Base-by-base conservation (phyloP, 2,329 filamentous ascomycete species). In the Bertia moriformis region DNA sequence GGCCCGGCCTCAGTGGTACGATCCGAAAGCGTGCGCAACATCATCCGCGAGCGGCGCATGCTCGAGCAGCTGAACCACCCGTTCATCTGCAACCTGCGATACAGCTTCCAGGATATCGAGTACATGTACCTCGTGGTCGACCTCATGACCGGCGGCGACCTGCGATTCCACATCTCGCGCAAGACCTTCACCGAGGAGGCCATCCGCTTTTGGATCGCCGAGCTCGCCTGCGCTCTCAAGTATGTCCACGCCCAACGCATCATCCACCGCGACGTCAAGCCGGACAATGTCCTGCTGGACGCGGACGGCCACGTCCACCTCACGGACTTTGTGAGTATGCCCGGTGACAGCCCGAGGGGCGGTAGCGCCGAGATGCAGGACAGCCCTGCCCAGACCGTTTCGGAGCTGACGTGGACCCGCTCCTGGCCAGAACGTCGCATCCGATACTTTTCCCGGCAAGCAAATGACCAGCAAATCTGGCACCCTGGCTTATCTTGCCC, bases 71-170 rank as follows among this genome's bases (percentile, higher is more conserved):
- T 98, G 51, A 95, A 94, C 57, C 91, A 98, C 54, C 87, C 89
- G 18, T 98, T 96, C 59, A 83, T 98, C 49, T 96, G 89, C 67
- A 98, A 98, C 60, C 66, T 98, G 67, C 83, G 91, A 52, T 98
- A 96, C 65, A 95, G 88, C 62, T 98, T 98, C 57, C 91, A 98
- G 62, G 91, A 98, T 60, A 87, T 96, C 51, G 91, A 98, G 60
- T 98, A 98, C 62, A 82, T 98, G 86, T 94, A 98, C 59, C 78
- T 98, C 40, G 89, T 98, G 39, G 87, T 98, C 45, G 91, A 98
- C 62, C 65, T 98, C 43, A 98, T 98, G 91, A 96, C 82, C 53
- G 91, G 91, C 42, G 91, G 91, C 52, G 91, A 98, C 60, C 63
- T 98, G 45, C 80, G 91, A 54, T 98, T 96, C 58, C 91, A 98